phyloP scores from a whole-genome alignment of 192 early-diverging fungal genomes.

The Backusella luteola region DNA sequence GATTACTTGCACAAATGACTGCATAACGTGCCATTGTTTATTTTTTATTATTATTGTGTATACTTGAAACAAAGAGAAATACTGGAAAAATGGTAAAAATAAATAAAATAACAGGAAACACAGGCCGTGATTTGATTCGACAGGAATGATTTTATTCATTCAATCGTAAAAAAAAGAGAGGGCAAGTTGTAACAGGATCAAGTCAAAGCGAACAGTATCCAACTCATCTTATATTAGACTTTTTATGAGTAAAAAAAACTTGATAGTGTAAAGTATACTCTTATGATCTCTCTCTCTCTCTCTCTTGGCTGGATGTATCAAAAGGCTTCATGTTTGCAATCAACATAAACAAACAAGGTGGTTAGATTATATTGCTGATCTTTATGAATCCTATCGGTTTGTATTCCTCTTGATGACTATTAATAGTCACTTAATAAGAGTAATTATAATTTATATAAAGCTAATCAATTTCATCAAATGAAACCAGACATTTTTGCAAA shows the following conservation, averaged over 20 bases:
- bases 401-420: too few species aligned
- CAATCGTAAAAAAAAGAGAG: neutral
- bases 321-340: too few species aligned
- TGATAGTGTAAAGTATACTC: too few species aligned
- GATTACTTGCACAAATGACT: constrained; percentile 96
- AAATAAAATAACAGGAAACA: neutral
- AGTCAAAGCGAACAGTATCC: neutral
- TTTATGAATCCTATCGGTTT: too few species aligned
- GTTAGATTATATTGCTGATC: too few species aligned
- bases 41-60: neutral
- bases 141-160: neutral
- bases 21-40: constrained; percentile 78
- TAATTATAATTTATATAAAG: neutral
- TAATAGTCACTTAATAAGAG: too few species aligned
- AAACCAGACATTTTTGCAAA: neutral
- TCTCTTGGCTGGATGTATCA: too few species aligned
- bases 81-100: neutral
- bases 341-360: too few species aligned
- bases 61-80: neutral
- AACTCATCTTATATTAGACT: too few species aligned
- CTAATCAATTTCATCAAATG: neutral
- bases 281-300: too few species aligned
- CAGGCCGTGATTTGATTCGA: neutral
- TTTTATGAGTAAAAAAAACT: too few species aligned
- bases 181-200: neutral